phyloP scores from a whole-genome alignment of 352 stramenopile species.

The Pythium apleroticum region DNA sequence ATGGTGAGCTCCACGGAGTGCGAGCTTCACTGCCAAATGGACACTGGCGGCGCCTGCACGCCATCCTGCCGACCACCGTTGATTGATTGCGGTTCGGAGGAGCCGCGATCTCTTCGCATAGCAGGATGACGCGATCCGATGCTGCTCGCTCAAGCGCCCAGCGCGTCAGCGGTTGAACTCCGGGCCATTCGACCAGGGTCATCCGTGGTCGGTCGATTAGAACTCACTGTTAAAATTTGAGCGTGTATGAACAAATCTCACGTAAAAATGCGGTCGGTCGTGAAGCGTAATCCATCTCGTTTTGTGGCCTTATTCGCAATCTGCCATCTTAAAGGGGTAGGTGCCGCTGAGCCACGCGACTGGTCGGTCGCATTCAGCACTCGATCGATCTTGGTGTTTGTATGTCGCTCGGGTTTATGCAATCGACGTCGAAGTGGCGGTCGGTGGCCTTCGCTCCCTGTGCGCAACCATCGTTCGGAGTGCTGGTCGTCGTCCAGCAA shows the following conservation, averaged over 20 bases:
- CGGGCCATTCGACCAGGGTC: background rate
- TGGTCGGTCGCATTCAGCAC: slow-evolving; percentile 8
- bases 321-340: background rate
- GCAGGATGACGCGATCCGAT: slow-evolving; percentile 1
- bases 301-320: background rate
- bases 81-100: background rate
- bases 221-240: background rate
- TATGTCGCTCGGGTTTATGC: slow-evolving; percentile 11
- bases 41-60: slow-evolving; percentile 5
- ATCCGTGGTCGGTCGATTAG: background rate
- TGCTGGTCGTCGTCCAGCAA: background rate
- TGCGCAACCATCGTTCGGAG: background rate
- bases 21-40: slow-evolving; percentile 12
- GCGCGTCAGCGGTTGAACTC: background rate
- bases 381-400: background rate
- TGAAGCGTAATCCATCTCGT: slow-evolving; percentile 8
- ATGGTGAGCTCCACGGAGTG: background rate
- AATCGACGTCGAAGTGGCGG: slow-evolving; percentile 7
- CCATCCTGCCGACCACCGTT: background rate
- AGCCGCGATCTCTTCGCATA: background rate
- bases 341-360: background rate
- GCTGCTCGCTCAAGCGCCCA: background rate
- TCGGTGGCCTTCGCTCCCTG: background rate
- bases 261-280: slow-evolving; percentile 2
- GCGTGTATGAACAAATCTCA: background rate